Base-by-base conservation (phyloP, 768 basidiomycete genomes). In the Lyophyllum atratum region DNA sequence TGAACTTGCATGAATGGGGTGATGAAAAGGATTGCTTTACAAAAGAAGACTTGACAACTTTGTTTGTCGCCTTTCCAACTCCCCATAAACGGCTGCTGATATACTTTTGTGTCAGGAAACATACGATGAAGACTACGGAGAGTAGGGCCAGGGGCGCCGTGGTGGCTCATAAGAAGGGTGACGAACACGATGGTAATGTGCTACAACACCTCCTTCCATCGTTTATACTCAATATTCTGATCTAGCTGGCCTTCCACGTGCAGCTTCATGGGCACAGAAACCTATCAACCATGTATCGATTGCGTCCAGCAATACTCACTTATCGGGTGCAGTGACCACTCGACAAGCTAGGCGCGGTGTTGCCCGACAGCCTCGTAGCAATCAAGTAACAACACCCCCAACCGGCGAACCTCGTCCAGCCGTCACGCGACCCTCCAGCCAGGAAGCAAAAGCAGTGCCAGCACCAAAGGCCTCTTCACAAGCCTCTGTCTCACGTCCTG, bases 21-120 rank as follows among this genome's bases (percentile, higher is more conserved):
- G 97, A 98, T 59, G 96, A 98, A 73, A 91, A 93, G 54, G 97
- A 99, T 71, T 95, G 93, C 66, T 95, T 97, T 69, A 95, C 95
- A 1, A 95, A 95, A 74, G 95, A 98, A 70, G 96, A 98, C 72
- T 77, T 96, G 56, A 90, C 93, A 24, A 96, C 95, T 0, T 74
- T 95, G 94, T 96, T 68, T 46, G 78, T 71, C 19, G 43, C 58
- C 54, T 52, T 60, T 59, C 39, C 28, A 26, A 15, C 17, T 59
- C 62, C 28, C 28, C n/a, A 1, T 24, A 48, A 52, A 60, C 50
- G 45, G 49, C 52, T 43, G 53, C 47, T 55, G 51, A 62, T 28
- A 17, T 28, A 29, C 31, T 34, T 46, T 56, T 55, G 31, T 4
- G 43, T 6, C 60, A 94, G 93, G 67, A 94, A 94, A 84, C 93